Base-by-base conservation (phyloP, 176 grass and related monocot genomes). In the Aegilops sharonensis region DNA sequence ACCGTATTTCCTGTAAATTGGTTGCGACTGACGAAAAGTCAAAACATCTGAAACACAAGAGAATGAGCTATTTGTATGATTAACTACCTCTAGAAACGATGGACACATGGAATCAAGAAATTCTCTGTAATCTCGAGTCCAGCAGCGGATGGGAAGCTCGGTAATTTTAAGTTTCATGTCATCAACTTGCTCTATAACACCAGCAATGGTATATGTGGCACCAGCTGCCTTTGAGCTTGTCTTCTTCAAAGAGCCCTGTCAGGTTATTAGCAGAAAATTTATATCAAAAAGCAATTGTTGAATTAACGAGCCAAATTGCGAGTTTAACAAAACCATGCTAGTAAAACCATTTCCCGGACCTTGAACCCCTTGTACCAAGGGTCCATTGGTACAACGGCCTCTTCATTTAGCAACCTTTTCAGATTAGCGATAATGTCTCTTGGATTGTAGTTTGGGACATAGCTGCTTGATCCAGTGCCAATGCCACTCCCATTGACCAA, bases 121-220 rank as follows among this genome's bases (percentile, higher is more conserved):
- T 5, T 91, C 92, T 89, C 95, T 98, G 65, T 92, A 98, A 42
- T 94, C 96, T n/a, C 72, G 34, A 11, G 88, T 89, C 96, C 96
- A 98, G 37, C 90, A 89, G 35, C 93, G 87, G 29, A 98, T 69
- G 11, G 93, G 96, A 40, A 40, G 39, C 39, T 40, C 39, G 8
- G 39, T 40, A 40, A 40, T 40, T 40, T 40, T 40, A 40, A 40
- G 39, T 40, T 40, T 40, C 39, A 40, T 40, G 39, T 40, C 39
- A 40, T 40, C 39, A 9, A 40, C 39, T 40, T 40, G 73, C 72
- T 92, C 84, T 43, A 81, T 84, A 27, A 40, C 39, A 40, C 39
- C 39, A 40, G 2, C 2, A 2, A 40, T 9, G 8, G 39, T 40
- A 9, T 40, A 40, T 9, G 39, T 40, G 39, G 9, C 39, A 40